These are phyloP conservation scores for Medicago arabica DNA, from an alignment of 306 rosid species.

Conservation along the genomic window DNA sequence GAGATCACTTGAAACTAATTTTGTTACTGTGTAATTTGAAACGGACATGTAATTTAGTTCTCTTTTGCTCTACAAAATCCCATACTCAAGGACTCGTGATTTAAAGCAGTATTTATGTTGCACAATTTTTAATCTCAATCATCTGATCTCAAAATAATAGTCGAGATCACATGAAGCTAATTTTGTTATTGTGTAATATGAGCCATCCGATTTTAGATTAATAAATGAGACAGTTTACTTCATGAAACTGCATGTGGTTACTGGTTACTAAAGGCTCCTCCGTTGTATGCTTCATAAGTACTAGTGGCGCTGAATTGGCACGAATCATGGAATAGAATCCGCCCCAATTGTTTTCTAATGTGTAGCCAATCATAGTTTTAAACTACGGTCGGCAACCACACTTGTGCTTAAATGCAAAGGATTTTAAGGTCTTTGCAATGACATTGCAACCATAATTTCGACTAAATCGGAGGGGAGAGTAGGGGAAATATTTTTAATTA, in stretches of 20 bases:
- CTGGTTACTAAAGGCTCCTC: not conserved
- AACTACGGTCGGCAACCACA: not conserved
- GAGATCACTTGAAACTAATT: no score
- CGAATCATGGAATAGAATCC: not conserved
- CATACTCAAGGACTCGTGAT: not conserved
- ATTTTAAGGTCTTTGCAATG: not conserved
- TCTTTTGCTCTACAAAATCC: constrained; percentile 8
- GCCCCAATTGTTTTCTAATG: not conserved
- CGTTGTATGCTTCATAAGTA: not conserved
- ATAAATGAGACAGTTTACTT: not conserved
- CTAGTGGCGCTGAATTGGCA: no score
- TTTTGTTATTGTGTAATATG: not conserved
- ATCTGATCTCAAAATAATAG: not conserved
- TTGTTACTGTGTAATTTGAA: no score
- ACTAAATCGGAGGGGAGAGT: no score
- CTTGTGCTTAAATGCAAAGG: not conserved
- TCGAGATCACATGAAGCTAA: not conserved
- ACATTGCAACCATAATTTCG: not conserved
- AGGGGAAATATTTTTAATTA: no score
- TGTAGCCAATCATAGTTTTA: not conserved
- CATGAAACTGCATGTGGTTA: not conserved
- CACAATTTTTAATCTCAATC: not conserved
- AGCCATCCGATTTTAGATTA: not conserved
- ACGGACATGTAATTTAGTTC: not conserved
- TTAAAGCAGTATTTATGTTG: not conserved